Conservation (phyloP, 1,284 basidiomycete species). For the Sutorius eximius region DNA sequence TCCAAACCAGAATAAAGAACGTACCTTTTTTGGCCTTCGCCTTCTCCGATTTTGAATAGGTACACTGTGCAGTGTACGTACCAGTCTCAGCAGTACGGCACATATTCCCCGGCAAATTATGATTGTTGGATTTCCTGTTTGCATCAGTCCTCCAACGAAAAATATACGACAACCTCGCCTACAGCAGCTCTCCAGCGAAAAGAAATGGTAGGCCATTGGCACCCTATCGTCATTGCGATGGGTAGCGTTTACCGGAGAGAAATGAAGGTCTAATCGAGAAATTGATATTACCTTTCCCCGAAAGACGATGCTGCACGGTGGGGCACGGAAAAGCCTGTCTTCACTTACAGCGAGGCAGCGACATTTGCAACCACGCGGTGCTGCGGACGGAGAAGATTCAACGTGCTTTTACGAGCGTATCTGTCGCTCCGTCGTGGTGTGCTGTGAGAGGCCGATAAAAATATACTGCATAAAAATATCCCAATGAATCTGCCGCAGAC, state of each 20-base stretch:
- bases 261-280: neutral
- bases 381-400: neutral
- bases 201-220: neutral
- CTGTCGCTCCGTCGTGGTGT: neutral
- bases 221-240: neutral
- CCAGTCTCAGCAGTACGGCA: too few relatives aligned
- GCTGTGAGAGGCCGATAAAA: neutral
- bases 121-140: too few relatives aligned
- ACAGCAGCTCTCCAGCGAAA: neutral
- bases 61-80: too few relatives aligned
- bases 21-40: too few relatives aligned
- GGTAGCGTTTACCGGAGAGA: neutral
- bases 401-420: neutral
- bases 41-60: too few relatives aligned
- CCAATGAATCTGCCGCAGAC: neutral
- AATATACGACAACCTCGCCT: neutral
- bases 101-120: too few relatives aligned
- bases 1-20: too few relatives aligned
- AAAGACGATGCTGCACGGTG: neutral
- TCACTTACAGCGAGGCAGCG: neutral
- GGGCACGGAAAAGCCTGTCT: neutral
- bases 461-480: neutral
- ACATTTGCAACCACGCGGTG: neutral
- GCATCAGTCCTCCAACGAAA: too few relatives aligned
- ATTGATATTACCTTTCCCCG: neutral